Percentiles rank a stretch among this genome's conserved stretches.
phyloP scores from a whole-genome alignment of 352 stramenopile genomes.

The Phytopythium kandeliae region DNA sequence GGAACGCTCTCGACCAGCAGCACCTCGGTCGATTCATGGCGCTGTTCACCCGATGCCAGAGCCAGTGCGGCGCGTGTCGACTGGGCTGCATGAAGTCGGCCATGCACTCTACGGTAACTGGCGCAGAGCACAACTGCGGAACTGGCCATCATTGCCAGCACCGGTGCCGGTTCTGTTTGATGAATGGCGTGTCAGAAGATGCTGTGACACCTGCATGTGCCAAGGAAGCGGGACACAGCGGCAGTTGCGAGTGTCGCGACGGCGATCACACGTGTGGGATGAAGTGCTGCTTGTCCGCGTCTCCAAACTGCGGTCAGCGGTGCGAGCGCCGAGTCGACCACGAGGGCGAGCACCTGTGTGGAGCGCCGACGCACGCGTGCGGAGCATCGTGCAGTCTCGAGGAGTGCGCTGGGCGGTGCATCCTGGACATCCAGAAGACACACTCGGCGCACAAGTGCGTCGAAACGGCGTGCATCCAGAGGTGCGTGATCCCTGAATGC shows the following conservation, averaged over 20 bases:
- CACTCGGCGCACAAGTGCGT: conserved; percentile 64
- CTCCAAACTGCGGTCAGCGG: conserved; percentile 43
- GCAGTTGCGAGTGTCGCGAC: conserved; percentile 49
- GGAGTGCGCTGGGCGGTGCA: conserved; percentile 37
- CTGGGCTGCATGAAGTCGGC: conserved; percentile 63
- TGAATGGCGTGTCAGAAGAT: conserved; percentile 3
- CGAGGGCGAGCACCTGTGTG: conserved; percentile 37
- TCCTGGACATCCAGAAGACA: conserved; percentile 38
- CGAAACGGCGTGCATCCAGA: conserved; percentile 44
- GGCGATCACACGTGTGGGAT: conserved; percentile 61
- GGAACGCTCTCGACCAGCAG: conserved; percentile 42
- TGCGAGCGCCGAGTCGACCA: conserved; percentile 48
- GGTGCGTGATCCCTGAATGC: conserved; percentile 59
- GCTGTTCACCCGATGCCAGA: conserved; percentile 51
- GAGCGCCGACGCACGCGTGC: conserved; percentile 50
- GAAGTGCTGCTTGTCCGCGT: conserved; percentile 31
- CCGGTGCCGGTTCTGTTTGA: conserved; percentile 48
- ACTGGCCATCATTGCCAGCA: conserved; percentile 38
- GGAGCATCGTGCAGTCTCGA: conserved; percentile 37
- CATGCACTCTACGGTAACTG: conserved; percentile 13
- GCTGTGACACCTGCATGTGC: conserved; percentile 32
- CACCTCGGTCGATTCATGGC: conserved; percentile 36
- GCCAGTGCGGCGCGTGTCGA: conserved; percentile 39
- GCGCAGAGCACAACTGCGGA: conserved; percentile 37
- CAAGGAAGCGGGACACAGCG: conserved; percentile 58